phyloP scores from a whole-genome alignment of 192 early-diverging fungal species.

The Podochytrium sp. region DNA sequence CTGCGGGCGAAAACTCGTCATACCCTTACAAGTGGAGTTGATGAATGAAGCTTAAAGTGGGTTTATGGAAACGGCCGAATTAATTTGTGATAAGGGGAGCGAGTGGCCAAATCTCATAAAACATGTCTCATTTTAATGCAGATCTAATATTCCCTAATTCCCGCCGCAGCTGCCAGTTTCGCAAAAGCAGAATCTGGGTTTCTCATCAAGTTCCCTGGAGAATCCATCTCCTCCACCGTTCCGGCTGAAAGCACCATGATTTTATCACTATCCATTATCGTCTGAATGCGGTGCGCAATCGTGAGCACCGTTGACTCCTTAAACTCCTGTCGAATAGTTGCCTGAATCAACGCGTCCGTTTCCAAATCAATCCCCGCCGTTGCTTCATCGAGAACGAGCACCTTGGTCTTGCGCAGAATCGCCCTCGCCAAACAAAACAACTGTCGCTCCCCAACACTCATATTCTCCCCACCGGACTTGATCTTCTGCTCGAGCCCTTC shows the following conservation, averaged over 20 bases:
- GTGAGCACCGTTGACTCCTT: slow-evolving; percentile 67
- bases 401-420: slow-evolving; percentile 28
- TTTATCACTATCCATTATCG: slow-evolving; percentile 59
- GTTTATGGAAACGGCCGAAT: no score
- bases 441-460: slow-evolving; percentile 74
- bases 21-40: no score
- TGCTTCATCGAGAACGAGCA: slow-evolving; percentile 59
- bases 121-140: no score
- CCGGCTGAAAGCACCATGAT: slow-evolving; percentile 68
- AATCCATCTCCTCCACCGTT: slow-evolving; percentile 65
- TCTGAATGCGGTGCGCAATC: slow-evolving; percentile 65
- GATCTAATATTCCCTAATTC: slow-evolving; percentile 7
- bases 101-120: no score
- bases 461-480: slow-evolving; percentile 74
- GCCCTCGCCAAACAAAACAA: slow-evolving; percentile 32
- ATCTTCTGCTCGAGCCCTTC: slow-evolving; percentile 67
- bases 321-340: slow-evolving; percentile 75
- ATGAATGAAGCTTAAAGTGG: no score
- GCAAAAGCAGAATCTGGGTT: slow-evolving; percentile 44
- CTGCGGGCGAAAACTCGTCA: no score
- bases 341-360: slow-evolving; percentile 48
- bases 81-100: no score
- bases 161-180: slow-evolving; percentile 43
- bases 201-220: slow-evolving; percentile 53
- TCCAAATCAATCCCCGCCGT: slow-evolving; percentile 65